phyloP scores from a whole-genome alignment of 768 basidiomycete species.

The Mycena olivaceomarginata region DNA sequence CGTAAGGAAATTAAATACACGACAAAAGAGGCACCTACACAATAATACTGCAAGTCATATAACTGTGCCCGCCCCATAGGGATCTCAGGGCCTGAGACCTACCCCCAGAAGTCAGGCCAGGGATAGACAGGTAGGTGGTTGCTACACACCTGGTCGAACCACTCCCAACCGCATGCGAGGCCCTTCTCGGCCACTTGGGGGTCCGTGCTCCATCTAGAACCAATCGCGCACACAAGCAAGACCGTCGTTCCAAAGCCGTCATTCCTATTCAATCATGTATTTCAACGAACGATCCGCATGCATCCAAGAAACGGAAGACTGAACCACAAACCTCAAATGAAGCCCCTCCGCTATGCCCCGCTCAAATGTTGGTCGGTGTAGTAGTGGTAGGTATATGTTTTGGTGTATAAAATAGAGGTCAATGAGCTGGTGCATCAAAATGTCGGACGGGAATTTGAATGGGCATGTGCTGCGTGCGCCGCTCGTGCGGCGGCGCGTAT shows the following conservation, averaged over 20 bases:
- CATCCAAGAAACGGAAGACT: slow-evolving; percentile 35
- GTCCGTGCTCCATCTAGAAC: slow-evolving; percentile 75
- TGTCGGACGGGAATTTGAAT: slow-evolving; percentile 68
- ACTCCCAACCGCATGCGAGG: slow-evolving; percentile 80
- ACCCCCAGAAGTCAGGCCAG: not conserved
- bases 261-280: slow-evolving; percentile 48
- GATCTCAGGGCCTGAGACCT: slow-evolving; percentile 72
- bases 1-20: too few species aligned
- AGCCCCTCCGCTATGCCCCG: slow-evolving; percentile 66
- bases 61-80: slow-evolving; percentile 77
- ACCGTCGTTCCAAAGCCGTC: slow-evolving; percentile 74
- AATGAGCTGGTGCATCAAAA: slow-evolving; percentile 70
- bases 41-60: slow-evolving; percentile 85
- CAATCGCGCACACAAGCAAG: slow-evolving; percentile 84
- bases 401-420: slow-evolving; percentile 77
- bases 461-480: not conserved
- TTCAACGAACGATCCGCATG: not conserved
- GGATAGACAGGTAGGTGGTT: too few species aligned
- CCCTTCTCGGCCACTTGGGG: slow-evolving; percentile 60
- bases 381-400: slow-evolving; percentile 77
- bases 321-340: slow-evolving; percentile 57
- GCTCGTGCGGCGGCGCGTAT: too few species aligned
- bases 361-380: slow-evolving; percentile 85
- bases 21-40: slow-evolving; percentile 57
- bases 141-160: slow-evolving; percentile 73